phyloP scores from a whole-genome alignment of 164 flowering plant genomes.

The Kalanchoe fedtschenkoi region DNA sequence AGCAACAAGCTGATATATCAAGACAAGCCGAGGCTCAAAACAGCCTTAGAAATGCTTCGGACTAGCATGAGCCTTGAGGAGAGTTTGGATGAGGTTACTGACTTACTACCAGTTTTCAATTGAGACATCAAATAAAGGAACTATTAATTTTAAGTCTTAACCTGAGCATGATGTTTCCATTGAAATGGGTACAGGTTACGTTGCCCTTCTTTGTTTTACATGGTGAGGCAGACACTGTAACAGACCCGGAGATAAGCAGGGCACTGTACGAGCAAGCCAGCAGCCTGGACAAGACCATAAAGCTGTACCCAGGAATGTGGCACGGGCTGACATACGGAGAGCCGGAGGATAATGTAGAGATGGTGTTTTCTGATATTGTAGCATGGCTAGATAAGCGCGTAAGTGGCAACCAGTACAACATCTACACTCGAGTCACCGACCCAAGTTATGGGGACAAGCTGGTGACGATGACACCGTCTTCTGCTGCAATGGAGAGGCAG shows the following conservation, averaged over 20 bases:
- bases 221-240: constrained; percentile 85
- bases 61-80: constrained; percentile 79
- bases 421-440: not conserved
- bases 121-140: too few species aligned
- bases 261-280: constrained; percentile 68
- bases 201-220: constrained; percentile 82
- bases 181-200: constrained; percentile 36
- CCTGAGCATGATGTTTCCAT: not conserved
- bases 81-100: constrained; percentile 47
- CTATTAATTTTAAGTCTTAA: not conserved
- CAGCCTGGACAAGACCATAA: constrained; percentile 74
- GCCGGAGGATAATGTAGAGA: constrained; percentile 66
- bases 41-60: constrained; percentile 88
- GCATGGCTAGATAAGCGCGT: constrained; percentile 67
- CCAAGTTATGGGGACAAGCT: constrained; percentile 2
- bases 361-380: constrained; percentile 66
- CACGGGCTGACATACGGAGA: constrained; percentile 85
- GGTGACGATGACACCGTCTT: constrained; percentile 2
- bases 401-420: constrained; percentile 3
- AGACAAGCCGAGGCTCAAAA: constrained; percentile 89
- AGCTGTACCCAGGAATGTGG: constrained; percentile 91
- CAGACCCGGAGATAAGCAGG: constrained; percentile 86
- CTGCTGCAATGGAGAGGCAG: not conserved
- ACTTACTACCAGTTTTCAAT: not conserved
- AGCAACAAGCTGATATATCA: constrained; percentile 79